Base-by-base conservation (phyloP, 169 alveolate genomes). In the Plasmodium reichenowi region DNA sequence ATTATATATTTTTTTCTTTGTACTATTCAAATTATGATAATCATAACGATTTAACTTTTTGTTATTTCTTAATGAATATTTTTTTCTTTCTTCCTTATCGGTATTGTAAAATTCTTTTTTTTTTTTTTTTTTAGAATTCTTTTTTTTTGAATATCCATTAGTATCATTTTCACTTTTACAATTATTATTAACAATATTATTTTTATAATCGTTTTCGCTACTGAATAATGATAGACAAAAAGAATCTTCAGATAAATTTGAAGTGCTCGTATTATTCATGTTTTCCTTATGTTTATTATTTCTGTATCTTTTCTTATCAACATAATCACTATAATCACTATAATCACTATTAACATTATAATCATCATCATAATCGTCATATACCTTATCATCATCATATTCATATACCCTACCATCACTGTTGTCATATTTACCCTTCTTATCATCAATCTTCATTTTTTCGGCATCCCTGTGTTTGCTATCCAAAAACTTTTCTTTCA, bases 31-130 rank as follows among this genome's bases (percentile, higher is more conserved):
- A 78, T 4, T 15, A 26, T 29, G 59, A 52, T 66, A 48, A 15
- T 78, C 54, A 60, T 78, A 58, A 38, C 64, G 20, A 24, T 38
- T 20, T 70, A 3, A 50, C 12, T 52, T 66, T 66, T 29, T 66
- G 13, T 66, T 66, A 50, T 9, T 66, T 45, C 89, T 78, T 67
- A 78, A 24, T 15, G 89, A 63, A 58, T 66, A 78, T 78, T 50
- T 66, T 66, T 22, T 22, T 66, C 64, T 67, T 45, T 4, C 38
- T 48, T 29, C 43, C 8, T 29, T 62, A 15, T 47, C 22, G 10
- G n/a, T 12, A 48, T 45, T 13, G 4, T 3, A 8, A 8, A 9
- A 38, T 15, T 66, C 2, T 0, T 6, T n/a, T 0, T 67, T 9
- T 68, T 67, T 9, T 68, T 45, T 22, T 68, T 45, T 17, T 58